Percentiles rank a stretch among this genome's conserved stretches.
Conservation (phyloP, 305 asterid species). For the Solanum hybrid region DNA sequence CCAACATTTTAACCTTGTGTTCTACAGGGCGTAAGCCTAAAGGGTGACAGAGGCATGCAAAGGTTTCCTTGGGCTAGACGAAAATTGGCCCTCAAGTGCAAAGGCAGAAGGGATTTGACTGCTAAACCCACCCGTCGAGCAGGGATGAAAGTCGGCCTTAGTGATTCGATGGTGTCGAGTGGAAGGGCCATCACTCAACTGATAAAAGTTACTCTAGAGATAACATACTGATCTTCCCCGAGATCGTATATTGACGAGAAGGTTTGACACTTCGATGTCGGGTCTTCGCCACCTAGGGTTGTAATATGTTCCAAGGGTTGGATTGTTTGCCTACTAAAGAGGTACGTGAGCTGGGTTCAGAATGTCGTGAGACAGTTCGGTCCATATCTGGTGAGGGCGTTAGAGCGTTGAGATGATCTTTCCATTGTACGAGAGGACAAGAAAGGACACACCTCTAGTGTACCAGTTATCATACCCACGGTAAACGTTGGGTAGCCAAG, state of each 20-base stretch:
- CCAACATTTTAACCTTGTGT: background rate
- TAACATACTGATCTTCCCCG: background rate
- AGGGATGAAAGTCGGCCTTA: background rate
- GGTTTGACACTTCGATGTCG: background rate
- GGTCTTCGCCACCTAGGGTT: background rate
- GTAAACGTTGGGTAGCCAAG: too few relatives aligned
- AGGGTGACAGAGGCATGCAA: background rate
- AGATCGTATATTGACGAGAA: too few relatives aligned
- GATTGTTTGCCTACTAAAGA: background rate
- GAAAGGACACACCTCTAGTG: background rate
- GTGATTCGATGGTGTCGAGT: background rate
- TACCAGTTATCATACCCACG: background rate
- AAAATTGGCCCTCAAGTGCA: background rate
- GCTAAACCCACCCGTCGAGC: background rate
- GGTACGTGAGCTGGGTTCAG: background rate
- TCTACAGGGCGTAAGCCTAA: background rate
- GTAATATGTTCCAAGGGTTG: background rate
- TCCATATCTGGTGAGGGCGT: background rate
- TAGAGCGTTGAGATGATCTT: background rate
- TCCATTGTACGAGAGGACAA: background rate
- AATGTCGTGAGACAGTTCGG: background rate
- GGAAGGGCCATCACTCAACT: background rate
- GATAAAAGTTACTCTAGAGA: background rate
- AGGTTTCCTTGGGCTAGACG: background rate
- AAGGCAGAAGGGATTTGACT: background rate